phyloP scores from a whole-genome alignment of 768 basidiomycete species.

The Mycena galopus region DNA sequence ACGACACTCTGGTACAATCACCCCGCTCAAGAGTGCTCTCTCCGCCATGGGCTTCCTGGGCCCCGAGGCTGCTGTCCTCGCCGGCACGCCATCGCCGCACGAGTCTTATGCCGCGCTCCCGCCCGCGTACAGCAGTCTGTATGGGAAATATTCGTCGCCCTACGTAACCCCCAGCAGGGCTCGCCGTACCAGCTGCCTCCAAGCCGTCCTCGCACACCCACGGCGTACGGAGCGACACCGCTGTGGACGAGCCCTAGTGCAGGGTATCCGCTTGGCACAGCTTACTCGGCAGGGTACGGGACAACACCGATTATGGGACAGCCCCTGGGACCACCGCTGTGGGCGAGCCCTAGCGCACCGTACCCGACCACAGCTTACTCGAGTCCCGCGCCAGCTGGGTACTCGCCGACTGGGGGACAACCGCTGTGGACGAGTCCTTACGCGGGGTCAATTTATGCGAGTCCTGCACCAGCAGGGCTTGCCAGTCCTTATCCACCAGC shows the following conservation, averaged over 20 bases:
- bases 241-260: not conserved
- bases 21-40: slow-evolving; percentile 24
- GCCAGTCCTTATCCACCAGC: too few species aligned
- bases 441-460: too few species aligned
- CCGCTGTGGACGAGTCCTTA: too few species aligned
- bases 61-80: slow-evolving; percentile 29
- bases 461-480: too few species aligned
- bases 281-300: not conserved
- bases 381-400: too few species aligned
- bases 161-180: slow-evolving; percentile 18
- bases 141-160: slow-evolving; percentile 4
- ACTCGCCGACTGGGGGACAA: too few species aligned
- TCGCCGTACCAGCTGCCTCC: slow-evolving; percentile 22
- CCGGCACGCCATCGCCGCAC: slow-evolving; percentile 26
- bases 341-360: too few species aligned
- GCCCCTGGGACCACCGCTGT: too few species aligned
- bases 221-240: slow-evolving; percentile 10
- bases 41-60: slow-evolving; percentile 27
- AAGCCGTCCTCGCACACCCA: slow-evolving; percentile 27
- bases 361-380: too few species aligned
- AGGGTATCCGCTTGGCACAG: too few species aligned
- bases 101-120: slow-evolving; percentile 23
- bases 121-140: not conserved
- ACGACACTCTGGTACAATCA: not conserved
- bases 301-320: too few species aligned